Conservation (phyloP, 208 protist genomes). For the Phytomonas sp. region DNA sequence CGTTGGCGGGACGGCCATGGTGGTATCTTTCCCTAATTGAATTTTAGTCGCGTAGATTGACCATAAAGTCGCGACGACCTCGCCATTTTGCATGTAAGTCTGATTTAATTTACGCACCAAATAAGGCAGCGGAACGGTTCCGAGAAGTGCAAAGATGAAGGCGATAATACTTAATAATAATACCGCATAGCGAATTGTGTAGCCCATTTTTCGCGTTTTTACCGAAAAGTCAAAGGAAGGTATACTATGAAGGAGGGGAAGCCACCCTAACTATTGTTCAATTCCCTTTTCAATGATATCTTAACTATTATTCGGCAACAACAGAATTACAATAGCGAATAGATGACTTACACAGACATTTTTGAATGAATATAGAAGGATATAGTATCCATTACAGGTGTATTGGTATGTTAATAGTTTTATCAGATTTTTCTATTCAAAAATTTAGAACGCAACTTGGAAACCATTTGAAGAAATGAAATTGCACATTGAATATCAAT, state of each 20-base stretch:
- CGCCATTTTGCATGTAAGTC: slow-evolving; percentile 20
- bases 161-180: slow-evolving; percentile 27
- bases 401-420: not conserved
- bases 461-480: not conserved
- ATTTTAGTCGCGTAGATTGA: slow-evolving; percentile 16
- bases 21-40: slow-evolving; percentile 12
- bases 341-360: not conserved
- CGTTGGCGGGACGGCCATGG: slow-evolving; percentile 11
- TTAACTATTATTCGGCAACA: not conserved
- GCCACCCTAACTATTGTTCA: not conserved
- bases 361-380: not conserved
- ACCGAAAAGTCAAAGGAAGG: not conserved
- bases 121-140: slow-evolving; percentile 27
- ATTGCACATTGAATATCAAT: not conserved
- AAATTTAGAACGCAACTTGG: not conserved
- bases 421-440: not conserved
- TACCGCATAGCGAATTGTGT: slow-evolving; percentile 10
- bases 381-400: not conserved
- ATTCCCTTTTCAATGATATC: not conserved
- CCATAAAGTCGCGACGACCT: slow-evolving; percentile 28
- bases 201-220: slow-evolving; percentile 5
- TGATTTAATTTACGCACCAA: slow-evolving; percentile 14
- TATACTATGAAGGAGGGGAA: not conserved
- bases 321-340: not conserved
- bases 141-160: slow-evolving; percentile 32